These are phyloP conservation scores for Dimocarpus longan DNA, from an alignment of 345 rosid genomes.

Conservation along the genomic window DNA sequence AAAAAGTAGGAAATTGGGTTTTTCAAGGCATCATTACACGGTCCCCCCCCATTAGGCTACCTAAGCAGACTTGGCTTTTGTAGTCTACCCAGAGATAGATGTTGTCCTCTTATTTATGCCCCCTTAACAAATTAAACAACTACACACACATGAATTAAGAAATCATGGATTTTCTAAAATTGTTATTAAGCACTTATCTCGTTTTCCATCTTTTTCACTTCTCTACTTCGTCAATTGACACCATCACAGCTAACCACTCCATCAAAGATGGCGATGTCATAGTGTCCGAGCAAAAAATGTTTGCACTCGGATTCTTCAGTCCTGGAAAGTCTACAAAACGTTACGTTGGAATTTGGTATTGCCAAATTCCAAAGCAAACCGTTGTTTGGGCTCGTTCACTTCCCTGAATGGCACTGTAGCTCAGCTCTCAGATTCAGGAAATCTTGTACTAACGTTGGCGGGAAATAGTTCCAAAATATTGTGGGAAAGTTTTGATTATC, in stretches of 20 bases:
- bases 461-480: slow-evolving; percentile 28
- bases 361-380: slow-evolving; percentile 43
- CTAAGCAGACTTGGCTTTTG: no score
- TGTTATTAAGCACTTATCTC: background rate
- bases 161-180: slow-evolving; percentile 16
- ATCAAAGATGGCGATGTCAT: slow-evolving; percentile 49
- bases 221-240: slow-evolving; percentile 27
- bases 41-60: no score
- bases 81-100: no score
- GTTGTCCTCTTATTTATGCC: no score
- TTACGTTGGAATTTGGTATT: slow-evolving; percentile 81
- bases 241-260: slow-evolving; percentile 30
- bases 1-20: no score
- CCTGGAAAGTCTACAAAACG: slow-evolving; percentile 45
- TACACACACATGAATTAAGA: no score
- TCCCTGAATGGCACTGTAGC: slow-evolving; percentile 29
- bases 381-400: slow-evolving; percentile 58
- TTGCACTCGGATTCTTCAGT: slow-evolving; percentile 68
- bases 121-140: no score
- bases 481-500: slow-evolving; percentile 81
- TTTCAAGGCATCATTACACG: no score
- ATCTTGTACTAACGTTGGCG: slow-evolving; percentile 42
- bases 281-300: slow-evolving; percentile 40
- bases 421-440: slow-evolving; percentile 62
- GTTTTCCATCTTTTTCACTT: slow-evolving; percentile 26